Percentiles rank a stretch among this genome's conserved stretches.
These are phyloP conservation scores for Sextonia rubra DNA, from an alignment of 164 flowering plant genomes.

Conservation along the genomic window DNA sequence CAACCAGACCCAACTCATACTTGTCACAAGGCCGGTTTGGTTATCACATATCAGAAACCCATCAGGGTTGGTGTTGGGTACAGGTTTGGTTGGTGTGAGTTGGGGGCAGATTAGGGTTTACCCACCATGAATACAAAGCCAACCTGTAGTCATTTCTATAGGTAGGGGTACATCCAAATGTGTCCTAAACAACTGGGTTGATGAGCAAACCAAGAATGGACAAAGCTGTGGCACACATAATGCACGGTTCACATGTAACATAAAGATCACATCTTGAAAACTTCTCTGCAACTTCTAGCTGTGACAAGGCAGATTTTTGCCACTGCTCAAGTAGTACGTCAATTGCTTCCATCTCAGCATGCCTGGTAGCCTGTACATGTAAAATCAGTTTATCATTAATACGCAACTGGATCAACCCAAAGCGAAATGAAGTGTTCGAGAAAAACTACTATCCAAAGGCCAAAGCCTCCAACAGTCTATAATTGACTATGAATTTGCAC, in stretches of 20 bases:
- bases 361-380: conserved; percentile 69
- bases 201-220: conserved; percentile 64
- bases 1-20: too few relatives aligned
- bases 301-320: conserved; percentile 55
- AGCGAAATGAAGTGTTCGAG: background rate
- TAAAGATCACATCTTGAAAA: conserved; percentile 68
- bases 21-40: too few relatives aligned
- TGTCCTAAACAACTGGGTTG: background rate
- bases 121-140: too few relatives aligned
- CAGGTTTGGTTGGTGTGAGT: background rate
- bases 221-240: conserved; percentile 92
- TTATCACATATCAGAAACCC: too few relatives aligned
- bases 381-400: background rate
- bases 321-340: conserved; percentile 69
- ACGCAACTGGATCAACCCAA: background rate
- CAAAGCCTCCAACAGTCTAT: background rate
- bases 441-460: background rate
- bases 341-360: conserved; percentile 96
- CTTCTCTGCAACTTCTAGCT: conserved; percentile 45
- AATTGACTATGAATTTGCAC: background rate
- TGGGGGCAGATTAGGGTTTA: background rate
- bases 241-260: conserved; percentile 99
- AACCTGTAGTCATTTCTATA: too few relatives aligned
- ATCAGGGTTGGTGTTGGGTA: too few relatives aligned
- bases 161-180: background rate